Base-by-base conservation (phyloP, 2,329 filamentous ascomycete genomes). In the Hirsutella rhossiliensis region DNA sequence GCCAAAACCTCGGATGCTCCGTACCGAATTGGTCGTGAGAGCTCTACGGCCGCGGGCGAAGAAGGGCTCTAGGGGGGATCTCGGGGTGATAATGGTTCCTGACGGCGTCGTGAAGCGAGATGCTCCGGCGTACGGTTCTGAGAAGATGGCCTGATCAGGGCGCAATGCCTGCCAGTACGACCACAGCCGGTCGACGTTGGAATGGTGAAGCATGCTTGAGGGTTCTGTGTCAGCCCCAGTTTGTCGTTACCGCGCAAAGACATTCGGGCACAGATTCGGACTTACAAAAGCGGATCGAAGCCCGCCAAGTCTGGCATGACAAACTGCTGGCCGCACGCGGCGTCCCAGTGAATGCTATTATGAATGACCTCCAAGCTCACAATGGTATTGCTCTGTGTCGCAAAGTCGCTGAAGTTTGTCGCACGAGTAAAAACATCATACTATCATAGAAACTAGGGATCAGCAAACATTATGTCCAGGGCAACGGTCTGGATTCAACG, bases 101-200 rank as follows among this genome's bases (percentile, higher is more conserved):
- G 48, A 42, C 1, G 63, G 57, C 7, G 67, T 69, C 34, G 59
- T 66, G 51, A 62, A 78, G 31, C 58, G 56, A 5, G 62, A 53
- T 11, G 53, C 48, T 18, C 60, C 61, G 2, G 27, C 38, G 50
- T 68, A 68, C 5, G 62, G 56, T 39, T 49, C 50, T 18, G 45
- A 51, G 51, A 68, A 65, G 27, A 63, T 56, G 42, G 54, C 51
- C 46, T 62, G 50, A 37, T 54, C 46, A 20, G 65, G 66, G 43
- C 55, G 52, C 39, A 74, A 63, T 19, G 62, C 63, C 53, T 73
- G 65, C 67, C 66, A 75, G 52, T 72, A 67, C 13, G 75, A 69
- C 61, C 79, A 81, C 32, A 83, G 65, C 36, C 79, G 72, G 52
- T 84, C 78, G 45, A 84, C 69, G 51, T 84, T 78, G 53, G 68